Evolutionary conservation across 1,284 basidiomycete species (phyloP).

Genomic region (Ganoderma sinense): DNA sequence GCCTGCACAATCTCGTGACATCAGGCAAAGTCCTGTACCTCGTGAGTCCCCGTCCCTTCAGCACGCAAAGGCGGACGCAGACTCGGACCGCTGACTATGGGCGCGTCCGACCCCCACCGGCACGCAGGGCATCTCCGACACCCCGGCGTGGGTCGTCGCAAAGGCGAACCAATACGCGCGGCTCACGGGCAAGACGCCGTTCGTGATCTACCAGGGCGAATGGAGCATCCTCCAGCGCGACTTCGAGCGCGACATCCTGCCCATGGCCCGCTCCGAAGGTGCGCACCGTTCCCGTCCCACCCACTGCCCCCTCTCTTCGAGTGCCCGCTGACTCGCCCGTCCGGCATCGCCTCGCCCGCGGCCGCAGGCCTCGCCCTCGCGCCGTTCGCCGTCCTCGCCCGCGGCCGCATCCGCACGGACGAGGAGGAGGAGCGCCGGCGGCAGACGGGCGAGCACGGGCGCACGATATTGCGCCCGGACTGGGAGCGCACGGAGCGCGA

Average conservation of each 20-base stretch:
- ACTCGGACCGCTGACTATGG: neutral
- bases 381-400: constrained; percentile 59
- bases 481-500: constrained; percentile 53
- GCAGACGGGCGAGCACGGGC: constrained; percentile 50
- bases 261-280: constrained; percentile 55
- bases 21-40: constrained; percentile 54
- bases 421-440: constrained; percentile 52
- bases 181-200: constrained; percentile 54
- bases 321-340: no score
- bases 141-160: constrained; percentile 40
- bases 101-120: no score
- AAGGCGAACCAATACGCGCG: constrained; percentile 40
- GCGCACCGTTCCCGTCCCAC: no score
- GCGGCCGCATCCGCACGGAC: constrained; percentile 55
- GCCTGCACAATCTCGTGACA: constrained; percentile 50
- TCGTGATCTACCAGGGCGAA: constrained; percentile 60
- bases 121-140: constrained; percentile 39
- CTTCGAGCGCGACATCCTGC: constrained; percentile 54
- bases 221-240: constrained; percentile 52
- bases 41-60: constrained; percentile 24
- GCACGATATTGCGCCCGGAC: constrained; percentile 36
- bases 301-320: no score
- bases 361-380: constrained; percentile 52
- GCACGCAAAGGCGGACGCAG: no score
- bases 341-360: no score